Evolutionary conservation across 1,284 basidiomycete genomes (phyloP).

Genomic region (Agaricales sp.): DNA sequence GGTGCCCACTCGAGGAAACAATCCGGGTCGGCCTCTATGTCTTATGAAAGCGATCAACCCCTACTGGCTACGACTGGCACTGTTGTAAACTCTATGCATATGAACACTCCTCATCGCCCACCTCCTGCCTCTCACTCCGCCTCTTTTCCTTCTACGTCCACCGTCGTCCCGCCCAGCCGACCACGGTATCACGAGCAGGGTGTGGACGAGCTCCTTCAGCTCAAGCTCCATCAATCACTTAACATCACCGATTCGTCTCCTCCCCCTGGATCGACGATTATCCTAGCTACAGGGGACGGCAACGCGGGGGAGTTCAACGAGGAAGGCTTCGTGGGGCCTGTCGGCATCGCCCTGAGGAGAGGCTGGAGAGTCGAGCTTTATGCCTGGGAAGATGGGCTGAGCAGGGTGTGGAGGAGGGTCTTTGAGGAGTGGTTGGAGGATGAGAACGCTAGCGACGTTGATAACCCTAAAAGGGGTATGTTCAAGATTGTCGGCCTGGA

Average conservation of each 20-base stretch:
- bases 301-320: slow-evolving; percentile 83
- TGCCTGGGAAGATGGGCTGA: slow-evolving; percentile 74
- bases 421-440: slow-evolving; percentile 26
- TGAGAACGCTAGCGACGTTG: slow-evolving; percentile 26
- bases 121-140: slow-evolving; percentile 4
- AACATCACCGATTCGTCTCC: slow-evolving; percentile 54
- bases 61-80: too few relatives aligned
- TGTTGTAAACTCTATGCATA: neutral
- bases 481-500: slow-evolving; percentile 52
- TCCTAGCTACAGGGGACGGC: slow-evolving; percentile 84
- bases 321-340: slow-evolving; percentile 79
- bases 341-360: slow-evolving; percentile 68
- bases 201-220: slow-evolving; percentile 79
- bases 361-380: slow-evolving; percentile 87
- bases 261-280: slow-evolving; percentile 60
- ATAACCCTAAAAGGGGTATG: slow-evolving; percentile 12
- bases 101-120: slow-evolving; percentile 3
- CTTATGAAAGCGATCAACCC: slow-evolving; percentile 1
- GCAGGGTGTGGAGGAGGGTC: slow-evolving; percentile 58
- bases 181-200: slow-evolving; percentile 70
- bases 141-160: slow-evolving; percentile 8
- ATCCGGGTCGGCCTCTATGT: neutral
- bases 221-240: slow-evolving; percentile 79
- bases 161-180: slow-evolving; percentile 16
- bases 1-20: neutral